A percentile compares a stretch with the other conserved stretches of the same genome.
Conservation (phyloP, 179 eudicot species). For the Silene coronaria region DNA sequence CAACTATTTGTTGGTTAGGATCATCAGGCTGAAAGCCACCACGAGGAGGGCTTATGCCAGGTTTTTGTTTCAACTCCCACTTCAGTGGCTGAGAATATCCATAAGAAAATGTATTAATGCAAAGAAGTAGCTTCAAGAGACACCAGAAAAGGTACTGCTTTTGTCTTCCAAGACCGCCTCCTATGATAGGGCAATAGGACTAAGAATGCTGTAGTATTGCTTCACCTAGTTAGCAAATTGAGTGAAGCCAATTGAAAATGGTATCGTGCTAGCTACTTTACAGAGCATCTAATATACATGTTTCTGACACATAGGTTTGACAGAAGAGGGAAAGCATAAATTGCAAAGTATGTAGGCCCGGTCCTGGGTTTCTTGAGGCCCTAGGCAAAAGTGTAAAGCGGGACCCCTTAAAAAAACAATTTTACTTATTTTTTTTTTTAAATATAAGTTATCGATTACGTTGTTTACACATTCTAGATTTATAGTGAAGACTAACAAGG, state of each 20-base stretch:
- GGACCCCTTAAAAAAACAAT: too few relatives aligned
- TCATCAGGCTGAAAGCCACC: conserved; percentile 84
- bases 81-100: conserved; percentile 62
- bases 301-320: neutral
- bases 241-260: neutral
- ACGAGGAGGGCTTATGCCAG: conserved; percentile 94
- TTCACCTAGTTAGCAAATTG: neutral
- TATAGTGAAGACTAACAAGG: too few relatives aligned
- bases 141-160: neutral
- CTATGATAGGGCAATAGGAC: neutral
- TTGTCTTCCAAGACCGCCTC: neutral
- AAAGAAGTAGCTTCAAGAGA: neutral
- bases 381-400: too few relatives aligned
- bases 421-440: too few relatives aligned
- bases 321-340: neutral
- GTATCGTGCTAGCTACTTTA: neutral
- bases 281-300: neutral
- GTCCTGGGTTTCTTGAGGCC: too few relatives aligned
- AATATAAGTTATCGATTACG: too few relatives aligned
- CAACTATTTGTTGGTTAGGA: conserved; percentile 94
- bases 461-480: too few relatives aligned
- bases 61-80: conserved; percentile 95
- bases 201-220: neutral
- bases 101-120: conserved; percentile 10
- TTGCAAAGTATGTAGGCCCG: too few relatives aligned